Evolutionary conservation across 139 green algal species (phyloP).

Genomic region (Chlorella sorokiniana): DNA sequence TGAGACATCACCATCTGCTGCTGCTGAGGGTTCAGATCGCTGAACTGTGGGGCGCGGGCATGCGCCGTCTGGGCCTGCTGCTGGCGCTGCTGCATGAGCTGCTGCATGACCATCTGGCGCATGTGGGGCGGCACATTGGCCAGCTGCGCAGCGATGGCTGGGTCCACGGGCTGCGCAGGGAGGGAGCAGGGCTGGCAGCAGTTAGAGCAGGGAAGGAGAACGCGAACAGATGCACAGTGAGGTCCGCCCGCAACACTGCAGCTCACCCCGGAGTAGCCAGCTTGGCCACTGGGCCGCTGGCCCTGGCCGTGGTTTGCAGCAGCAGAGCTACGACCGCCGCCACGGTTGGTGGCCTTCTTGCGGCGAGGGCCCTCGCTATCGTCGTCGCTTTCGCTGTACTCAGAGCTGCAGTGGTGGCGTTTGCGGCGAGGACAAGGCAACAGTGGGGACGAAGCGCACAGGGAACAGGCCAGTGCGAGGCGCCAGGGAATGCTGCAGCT

Average conservation of each 20-base stretch:
- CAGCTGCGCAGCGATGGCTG: constrained; percentile 7
- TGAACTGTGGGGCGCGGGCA: background rate
- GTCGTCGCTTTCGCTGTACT: constrained; percentile 34
- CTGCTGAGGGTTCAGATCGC: constrained; percentile 27
- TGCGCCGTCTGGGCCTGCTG: constrained; percentile 14
- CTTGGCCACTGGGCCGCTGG: background rate
- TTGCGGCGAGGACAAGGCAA: background rate
- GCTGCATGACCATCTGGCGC: constrained; percentile 35
- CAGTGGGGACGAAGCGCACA: background rate
- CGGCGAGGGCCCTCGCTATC: constrained; percentile 27
- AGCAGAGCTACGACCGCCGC: background rate
- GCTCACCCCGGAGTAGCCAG: constrained; percentile 7
- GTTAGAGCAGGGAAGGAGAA: background rate
- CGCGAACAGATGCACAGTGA: background rate
- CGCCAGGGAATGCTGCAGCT: no score
- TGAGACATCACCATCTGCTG: constrained; percentile 17
- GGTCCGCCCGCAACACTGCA: background rate
- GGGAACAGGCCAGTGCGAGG: background rate
- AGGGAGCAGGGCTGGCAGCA: background rate
- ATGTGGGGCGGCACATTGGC: constrained; percentile 25
- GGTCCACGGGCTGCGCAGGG: background rate
- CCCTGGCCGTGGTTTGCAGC: background rate
- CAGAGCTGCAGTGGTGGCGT: background rate
- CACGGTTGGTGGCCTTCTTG: background rate
- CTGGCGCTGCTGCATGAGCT: constrained; percentile 39